Evolutionary conservation across 1,139 yeast genomes (phyloP).

Genomic region (Protomyces lactucae-debilis): DNA sequence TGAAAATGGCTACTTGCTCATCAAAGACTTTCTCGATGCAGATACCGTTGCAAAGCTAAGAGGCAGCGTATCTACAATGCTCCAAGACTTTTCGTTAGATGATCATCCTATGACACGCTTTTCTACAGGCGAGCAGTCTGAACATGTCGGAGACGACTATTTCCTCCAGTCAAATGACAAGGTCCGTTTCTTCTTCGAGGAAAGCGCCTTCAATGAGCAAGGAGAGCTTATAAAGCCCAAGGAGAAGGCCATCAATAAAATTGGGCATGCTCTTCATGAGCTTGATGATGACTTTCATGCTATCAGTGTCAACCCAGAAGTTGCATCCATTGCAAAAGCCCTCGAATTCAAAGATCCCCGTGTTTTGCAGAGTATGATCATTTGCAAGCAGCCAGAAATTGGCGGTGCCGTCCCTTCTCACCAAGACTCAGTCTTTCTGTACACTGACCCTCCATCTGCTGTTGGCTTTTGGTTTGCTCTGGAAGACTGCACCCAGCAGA

Average conservation of each 20-base stretch:
- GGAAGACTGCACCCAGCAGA: constrained; percentile 62
- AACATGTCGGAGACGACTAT: constrained; percentile 68
- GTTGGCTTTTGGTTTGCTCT: constrained; percentile 80
- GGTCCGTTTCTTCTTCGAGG: constrained; percentile 65
- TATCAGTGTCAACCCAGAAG: constrained; percentile 51
- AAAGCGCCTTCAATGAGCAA: constrained; percentile 56
- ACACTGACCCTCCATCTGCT: constrained; percentile 66
- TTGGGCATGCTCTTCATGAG: constrained; percentile 73
- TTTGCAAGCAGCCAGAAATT: constrained; percentile 69
- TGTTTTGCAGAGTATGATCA: constrained; percentile 73
- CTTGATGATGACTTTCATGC: constrained; percentile 48
- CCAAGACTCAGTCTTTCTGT: constrained; percentile 69
- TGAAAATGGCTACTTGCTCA: constrained; percentile 58
- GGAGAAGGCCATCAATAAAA: constrained; percentile 61
- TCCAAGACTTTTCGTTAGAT: constrained; percentile 49
- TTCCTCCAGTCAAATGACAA: constrained; percentile 67
- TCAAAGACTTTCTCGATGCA: constrained; percentile 51
- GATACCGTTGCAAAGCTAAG: constrained; percentile 46
- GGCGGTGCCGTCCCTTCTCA: constrained; percentile 78
- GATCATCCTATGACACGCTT: constrained; percentile 70
- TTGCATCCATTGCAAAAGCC: constrained; percentile 51
- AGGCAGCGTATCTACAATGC: constrained; percentile 46
- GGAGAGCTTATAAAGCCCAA: constrained; percentile 54
- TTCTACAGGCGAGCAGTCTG: constrained; percentile 50
- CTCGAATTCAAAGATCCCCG: constrained; percentile 60